Percentiles rank a stretch among this genome's conserved stretches.
Conservation (phyloP, 441 rosid genomes). For the Populus hybrid region DNA sequence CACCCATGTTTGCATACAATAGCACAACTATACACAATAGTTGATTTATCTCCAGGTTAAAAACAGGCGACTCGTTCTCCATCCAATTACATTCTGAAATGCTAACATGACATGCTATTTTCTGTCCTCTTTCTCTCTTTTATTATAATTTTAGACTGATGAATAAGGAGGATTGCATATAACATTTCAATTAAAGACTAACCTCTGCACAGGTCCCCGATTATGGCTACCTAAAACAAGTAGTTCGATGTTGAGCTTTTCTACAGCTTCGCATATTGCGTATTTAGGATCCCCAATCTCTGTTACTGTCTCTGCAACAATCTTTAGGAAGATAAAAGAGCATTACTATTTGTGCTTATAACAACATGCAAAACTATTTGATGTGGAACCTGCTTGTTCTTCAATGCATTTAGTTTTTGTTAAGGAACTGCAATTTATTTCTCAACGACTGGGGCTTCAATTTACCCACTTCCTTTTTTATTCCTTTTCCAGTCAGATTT, state of each 20-base stretch:
- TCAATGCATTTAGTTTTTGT: neutral
- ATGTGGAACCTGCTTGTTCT: neutral
- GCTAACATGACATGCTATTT: too few species aligned
- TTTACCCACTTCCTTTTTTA: neutral
- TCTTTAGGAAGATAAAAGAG: conserved; percentile 28
- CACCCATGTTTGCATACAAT: neutral
- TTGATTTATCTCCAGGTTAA: neutral
- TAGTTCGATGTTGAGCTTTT: conserved; percentile 53
- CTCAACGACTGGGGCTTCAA: neutral
- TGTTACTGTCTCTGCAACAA: conserved; percentile 42
- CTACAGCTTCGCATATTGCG: conserved; percentile 56
- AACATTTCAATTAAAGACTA: conserved; percentile 8
- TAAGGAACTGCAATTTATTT: too few species aligned
- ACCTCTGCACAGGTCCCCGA: conserved; percentile 66
- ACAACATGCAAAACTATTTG: neutral
- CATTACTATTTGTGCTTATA: neutral
- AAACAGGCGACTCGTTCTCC: neutral
- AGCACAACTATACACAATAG: neutral
- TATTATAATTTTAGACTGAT: neutral
- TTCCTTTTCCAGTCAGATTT: neutral
- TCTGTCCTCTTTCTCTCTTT: neutral
- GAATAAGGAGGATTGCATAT: neutral
- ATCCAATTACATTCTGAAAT: too few species aligned
- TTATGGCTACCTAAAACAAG: conserved; percentile 65
- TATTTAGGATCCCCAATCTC: conserved; percentile 67